Evolutionary conservation across 805 yeast genomes (phyloP), one percentile per base, ranked within the genome.

Genomic region (Millerozyma miso): DNA sequence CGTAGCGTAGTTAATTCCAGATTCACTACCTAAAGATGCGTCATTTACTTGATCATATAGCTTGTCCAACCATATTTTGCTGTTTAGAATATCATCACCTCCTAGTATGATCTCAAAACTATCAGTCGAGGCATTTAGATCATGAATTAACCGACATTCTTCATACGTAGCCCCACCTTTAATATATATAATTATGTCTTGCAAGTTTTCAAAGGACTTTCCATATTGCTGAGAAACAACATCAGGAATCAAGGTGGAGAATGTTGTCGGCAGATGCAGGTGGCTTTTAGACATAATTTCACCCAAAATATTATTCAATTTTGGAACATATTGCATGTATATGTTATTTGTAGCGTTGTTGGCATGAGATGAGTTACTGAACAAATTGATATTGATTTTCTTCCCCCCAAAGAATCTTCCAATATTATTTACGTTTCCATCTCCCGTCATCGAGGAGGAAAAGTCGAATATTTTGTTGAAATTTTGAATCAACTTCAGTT

Each of bases 81-180:
- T 67, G 44, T 67, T 71, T 41, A 69, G 43, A 12, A 69, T 50
- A 17, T 40, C 41, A 45, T 69, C 72, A 19, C 97, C 89, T 6
- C 99, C 99, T n/a, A 90, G 65, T 1, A 88, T 73, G 13, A 87
- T 69, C 49, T 88, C 77, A 36, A 85, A 72, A 7, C 77, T 79
- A 31, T 76, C 76, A 41, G 70, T 73, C 18, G 78, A 67, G 20
- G 64, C 64, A 55, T 84, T 83, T 48, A 89, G 71, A 47, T 88
- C 86, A 42, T 85, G 80, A 3, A 90, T 80, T 18, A 89, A 64
- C 47, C 97, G 76, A 0, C 95, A 87, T 60, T 93, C 99, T 61
- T 91, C 98, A 58, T 80, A 88, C 1, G 98, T 91, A 2, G 78
- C 84, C 13, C 99, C 99, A 4, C 97, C 98, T 40, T 88, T 79